Base-by-base conservation (phyloP, 2,329 filamentous ascomycete species). In the Claviceps quebecensis region DNA sequence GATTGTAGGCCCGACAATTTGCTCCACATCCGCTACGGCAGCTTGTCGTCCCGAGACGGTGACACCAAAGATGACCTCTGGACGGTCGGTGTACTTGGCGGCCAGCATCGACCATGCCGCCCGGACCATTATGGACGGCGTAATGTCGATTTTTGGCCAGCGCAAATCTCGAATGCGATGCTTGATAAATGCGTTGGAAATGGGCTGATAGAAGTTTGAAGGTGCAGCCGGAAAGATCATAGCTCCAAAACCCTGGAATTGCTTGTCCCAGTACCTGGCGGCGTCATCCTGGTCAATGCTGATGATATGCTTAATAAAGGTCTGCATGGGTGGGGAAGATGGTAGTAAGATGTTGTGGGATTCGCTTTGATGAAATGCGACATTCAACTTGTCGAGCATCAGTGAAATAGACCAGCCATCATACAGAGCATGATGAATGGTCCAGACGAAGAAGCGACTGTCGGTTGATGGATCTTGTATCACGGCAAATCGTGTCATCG, bases 321-420 rank as follows among this genome's bases (percentile, higher is more conserved):
- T 44, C 40, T 52, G 51, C 5, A 52, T 16, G 6, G 51, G 47
- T 9, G 47, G 47, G 1, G 40, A 40, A 11, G 23, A n/a, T 3
- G 46, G n/a, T 14, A 29, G 26, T 9, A 1, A 29, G 26, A 49
- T 9, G 2, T 2, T 6, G 8, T 34, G 9, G 13, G 14, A 43
- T 29, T 64, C 65, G 0, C 64, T 34, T 8, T 40, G 6, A 48
- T 48, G 61, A 45, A 68, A 72, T 3, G 66, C 67, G 14, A 59
- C 60, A 53, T 72, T 69, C 45, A 73, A 63, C 47, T 68, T 66
- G 22, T 70, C 67, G 36, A 74, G 63, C 2, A 74, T 59, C 4
- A 74, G 58, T 5, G 68, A 67, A 66, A 74, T 69, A 1, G 68
- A 72, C 73, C 74, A 76, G 16, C 74, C 74, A 49, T 78, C 75